Evolutionary conservation across 2,329 filamentous ascomycete genomes (phyloP).

Genomic region (Fusarium burgessii): DNA sequence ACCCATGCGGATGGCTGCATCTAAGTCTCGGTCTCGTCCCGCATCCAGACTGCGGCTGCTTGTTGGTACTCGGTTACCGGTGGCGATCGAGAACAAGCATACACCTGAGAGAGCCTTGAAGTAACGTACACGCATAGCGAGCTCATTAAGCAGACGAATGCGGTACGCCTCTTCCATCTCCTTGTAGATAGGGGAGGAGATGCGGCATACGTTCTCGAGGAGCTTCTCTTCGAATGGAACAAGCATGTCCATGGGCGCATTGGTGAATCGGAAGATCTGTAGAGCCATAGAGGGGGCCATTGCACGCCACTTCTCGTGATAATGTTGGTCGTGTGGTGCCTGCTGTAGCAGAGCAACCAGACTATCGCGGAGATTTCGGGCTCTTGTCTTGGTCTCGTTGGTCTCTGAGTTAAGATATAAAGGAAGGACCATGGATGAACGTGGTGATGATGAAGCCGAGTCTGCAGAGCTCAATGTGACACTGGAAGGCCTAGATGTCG

Average conservation of each 20-base stretch:
- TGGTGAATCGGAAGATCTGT: slow-evolving; percentile 69
- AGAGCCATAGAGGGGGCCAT: slow-evolving; percentile 66
- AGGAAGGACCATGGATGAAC: slow-evolving; percentile 58
- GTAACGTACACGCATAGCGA: slow-evolving; percentile 63
- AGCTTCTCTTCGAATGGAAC: slow-evolving; percentile 63
- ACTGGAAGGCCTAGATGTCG: slow-evolving; percentile 62
- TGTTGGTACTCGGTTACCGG: slow-evolving; percentile 60
- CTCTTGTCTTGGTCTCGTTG: slow-evolving; percentile 57
- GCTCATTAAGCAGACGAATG: slow-evolving; percentile 60
- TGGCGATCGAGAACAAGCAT: slow-evolving; percentile 66
- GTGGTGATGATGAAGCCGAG: slow-evolving; percentile 64
- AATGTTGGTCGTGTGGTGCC: slow-evolving; percentile 56
- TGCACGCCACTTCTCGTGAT: slow-evolving; percentile 63
- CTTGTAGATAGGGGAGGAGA: slow-evolving; percentile 58
- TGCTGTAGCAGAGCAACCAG: slow-evolving; percentile 68
- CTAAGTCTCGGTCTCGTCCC: slow-evolving; percentile 49
- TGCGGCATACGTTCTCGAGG: slow-evolving; percentile 57
- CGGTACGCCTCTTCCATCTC: slow-evolving; percentile 64
- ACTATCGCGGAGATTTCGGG: slow-evolving; percentile 63
- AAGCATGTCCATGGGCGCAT: slow-evolving; percentile 62
- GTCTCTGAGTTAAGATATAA: slow-evolving; percentile 54
- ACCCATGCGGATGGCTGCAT: slow-evolving; percentile 54
- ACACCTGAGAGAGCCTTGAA: slow-evolving; percentile 66
- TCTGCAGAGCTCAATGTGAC: slow-evolving; percentile 62
- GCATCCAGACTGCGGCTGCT: slow-evolving; percentile 52